Percentiles rank a stretch among this genome's conserved stretches.
These are phyloP conservation scores for Ceratorhiza oryzae-sativae DNA, from an alignment of 1,284 basidiomycete genomes.

Conservation along the genomic window DNA sequence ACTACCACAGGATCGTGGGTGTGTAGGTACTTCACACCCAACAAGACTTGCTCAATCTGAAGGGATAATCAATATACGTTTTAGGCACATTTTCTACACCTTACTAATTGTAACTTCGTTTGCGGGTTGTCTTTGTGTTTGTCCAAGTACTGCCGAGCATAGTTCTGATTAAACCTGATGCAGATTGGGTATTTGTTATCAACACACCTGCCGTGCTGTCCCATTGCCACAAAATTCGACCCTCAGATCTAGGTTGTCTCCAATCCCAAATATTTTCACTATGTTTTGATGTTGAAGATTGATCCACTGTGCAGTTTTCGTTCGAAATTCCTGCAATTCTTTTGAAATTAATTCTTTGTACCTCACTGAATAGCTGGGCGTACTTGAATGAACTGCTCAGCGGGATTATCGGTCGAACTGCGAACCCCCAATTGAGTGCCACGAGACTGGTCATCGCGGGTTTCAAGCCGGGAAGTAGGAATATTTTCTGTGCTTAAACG, in stretches of 20 bases:
- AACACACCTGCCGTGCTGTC: conserved; percentile 3
- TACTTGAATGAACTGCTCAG: not conserved
- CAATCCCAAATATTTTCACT: not conserved
- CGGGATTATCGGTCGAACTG: not conserved
- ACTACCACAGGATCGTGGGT: not conserved
- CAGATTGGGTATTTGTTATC: not conserved
- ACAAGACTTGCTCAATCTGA: not conserved
- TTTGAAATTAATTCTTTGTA: too few species aligned
- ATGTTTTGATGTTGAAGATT: not conserved
- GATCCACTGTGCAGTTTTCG: not conserved
- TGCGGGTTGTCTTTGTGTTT: not conserved
- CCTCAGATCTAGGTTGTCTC: not conserved
- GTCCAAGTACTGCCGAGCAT: not conserved
- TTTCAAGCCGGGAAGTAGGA: not conserved
- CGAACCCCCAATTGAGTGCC: not conserved
- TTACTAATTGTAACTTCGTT: not conserved
- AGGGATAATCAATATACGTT: not conserved
- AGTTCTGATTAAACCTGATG: not conserved
- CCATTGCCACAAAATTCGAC: conserved; percentile 8
- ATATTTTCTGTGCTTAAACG: not conserved
- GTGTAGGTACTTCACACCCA: conserved; percentile 6
- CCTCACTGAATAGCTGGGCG: not conserved
- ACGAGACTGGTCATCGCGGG: not conserved
- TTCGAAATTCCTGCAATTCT: not conserved
- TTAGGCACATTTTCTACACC: not conserved